Base-by-base conservation (phyloP, 176 grass and related monocot genomes). In the Thalia dealbata region DNA sequence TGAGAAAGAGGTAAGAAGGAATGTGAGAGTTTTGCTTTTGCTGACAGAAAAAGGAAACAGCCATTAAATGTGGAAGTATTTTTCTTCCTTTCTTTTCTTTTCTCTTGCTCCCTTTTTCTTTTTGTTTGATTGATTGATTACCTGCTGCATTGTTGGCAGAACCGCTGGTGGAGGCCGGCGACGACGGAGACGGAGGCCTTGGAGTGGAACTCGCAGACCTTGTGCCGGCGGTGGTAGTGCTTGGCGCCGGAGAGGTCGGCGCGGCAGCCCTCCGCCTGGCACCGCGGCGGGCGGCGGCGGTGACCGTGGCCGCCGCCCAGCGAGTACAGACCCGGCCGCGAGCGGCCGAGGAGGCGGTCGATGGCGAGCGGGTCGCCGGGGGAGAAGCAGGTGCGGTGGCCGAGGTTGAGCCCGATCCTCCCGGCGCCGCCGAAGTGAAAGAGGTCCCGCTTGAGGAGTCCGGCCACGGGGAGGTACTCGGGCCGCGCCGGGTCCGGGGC, bases 141-240 rank as follows among this genome's bases (percentile, higher is more conserved):
- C 92, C 92, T 90, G 84, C 89, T 92, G 82, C 92, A 96, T 71
- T 96, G 92, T 76, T 96, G 92, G 85, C 92, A 96, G 87, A 96
- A 92, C 38, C 92, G 87, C 80, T 96, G 84, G 78, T 96, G 92
- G 77, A 89, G 75, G 16, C 89, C 89, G 35, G 11, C 78, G 52
- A 83, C 81, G 55, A 66, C 55, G 83, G 92, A 86, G 78, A 96
- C 79, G 27, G 89, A 24, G 16, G 92, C 86, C 89, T 96, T 96
- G 81, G 92, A 85, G 60, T 96, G 92, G 83, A 92, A 90, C 82
- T 96, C 92, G 71, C 92, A 96, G 15, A 96, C 92, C 80, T 92
- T 96, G 65, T 96, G 92, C 68, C 92, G 89, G 61, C 92, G 85
- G 64, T 96, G 89, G 84, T 96, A 96, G 75, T 96, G 92, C 80